phyloP scores from a whole-genome alignment of 495 filamentous ascomycete genomes.

The Penicillium herquei region DNA sequence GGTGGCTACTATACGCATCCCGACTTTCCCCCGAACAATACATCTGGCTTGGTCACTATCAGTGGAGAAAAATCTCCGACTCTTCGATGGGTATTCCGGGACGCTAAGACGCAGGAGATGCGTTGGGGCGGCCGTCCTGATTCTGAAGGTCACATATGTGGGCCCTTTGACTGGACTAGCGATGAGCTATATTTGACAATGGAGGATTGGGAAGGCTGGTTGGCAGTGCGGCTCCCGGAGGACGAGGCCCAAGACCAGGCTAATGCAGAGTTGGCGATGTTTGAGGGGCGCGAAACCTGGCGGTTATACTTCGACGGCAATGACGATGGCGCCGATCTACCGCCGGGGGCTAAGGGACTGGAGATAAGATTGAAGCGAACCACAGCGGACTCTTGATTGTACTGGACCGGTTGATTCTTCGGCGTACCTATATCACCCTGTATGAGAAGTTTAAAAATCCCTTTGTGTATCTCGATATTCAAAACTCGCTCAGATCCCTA shows the following conservation, averaged over 20 bases:
- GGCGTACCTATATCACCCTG: neutral
- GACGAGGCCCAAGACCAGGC: conserved; percentile 12
- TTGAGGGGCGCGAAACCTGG: conserved; percentile 14
- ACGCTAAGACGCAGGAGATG: conserved; percentile 23
- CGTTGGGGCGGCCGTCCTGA: conserved; percentile 28
- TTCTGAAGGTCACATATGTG: conserved; percentile 24
- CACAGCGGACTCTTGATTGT: conserved; percentile 15
- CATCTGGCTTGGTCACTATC: conserved; percentile 23
- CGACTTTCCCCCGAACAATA: conserved; percentile 24
- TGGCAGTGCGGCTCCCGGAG: conserved; percentile 23
- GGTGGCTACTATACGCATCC: conserved; percentile 25
- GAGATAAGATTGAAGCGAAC: conserved; percentile 25
- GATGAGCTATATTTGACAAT: conserved; percentile 25
- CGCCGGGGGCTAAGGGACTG: conserved; percentile 21
- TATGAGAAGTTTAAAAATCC: neutral
- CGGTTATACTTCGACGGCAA: conserved; percentile 28
- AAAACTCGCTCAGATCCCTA: neutral
- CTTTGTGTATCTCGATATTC: neutral
- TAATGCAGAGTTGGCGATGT: conserved; percentile 8
- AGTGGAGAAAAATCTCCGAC: conserved; percentile 25
- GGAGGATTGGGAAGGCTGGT: conserved; percentile 25
- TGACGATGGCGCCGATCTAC: conserved; percentile 26
- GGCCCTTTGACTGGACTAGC: conserved; percentile 28
- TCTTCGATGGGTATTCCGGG: conserved; percentile 30
- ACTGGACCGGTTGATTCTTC: neutral